Percentiles rank a stretch among this genome's conserved stretches.
phyloP scores from a whole-genome alignment of 331 rosid species.

The Phaseolus coccineus region DNA sequence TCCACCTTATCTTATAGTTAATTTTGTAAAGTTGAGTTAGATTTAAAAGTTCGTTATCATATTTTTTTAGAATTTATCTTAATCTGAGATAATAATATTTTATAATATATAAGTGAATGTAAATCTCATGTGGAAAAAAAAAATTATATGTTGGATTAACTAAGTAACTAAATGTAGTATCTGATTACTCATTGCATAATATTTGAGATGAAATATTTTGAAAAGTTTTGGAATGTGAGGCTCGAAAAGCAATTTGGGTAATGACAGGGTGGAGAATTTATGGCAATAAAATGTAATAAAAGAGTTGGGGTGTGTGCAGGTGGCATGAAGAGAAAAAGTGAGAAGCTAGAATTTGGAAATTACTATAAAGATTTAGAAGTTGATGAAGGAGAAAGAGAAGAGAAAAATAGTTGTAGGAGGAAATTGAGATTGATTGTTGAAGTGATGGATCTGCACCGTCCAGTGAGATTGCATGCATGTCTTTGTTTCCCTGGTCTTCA shows the following conservation, averaged over 20 bases:
- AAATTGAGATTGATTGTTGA: constrained; percentile 16
- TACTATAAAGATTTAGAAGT: constrained; percentile 3
- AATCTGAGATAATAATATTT: too few species aligned
- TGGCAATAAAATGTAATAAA: constrained; percentile 46
- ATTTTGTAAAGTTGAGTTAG: too few species aligned
- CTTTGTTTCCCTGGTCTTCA: constrained; percentile 56
- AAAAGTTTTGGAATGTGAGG: background rate
- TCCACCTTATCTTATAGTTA: too few species aligned
- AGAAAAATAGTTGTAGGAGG: constrained; percentile 20
- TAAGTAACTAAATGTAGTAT: too few species aligned
- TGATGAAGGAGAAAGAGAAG: background rate
- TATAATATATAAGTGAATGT: too few species aligned
- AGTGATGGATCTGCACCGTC: constrained; percentile 34
- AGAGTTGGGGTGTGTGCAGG: constrained; percentile 28
- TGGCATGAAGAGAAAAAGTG: constrained; percentile 21
- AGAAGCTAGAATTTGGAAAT: background rate
- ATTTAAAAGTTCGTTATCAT: too few species aligned
- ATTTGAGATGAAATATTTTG: background rate
- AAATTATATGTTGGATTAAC: too few species aligned
- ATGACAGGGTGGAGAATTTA: constrained; percentile 46
- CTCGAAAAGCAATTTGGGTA: background rate
- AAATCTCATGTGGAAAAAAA: too few species aligned
- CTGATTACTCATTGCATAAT: background rate
- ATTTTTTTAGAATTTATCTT: too few species aligned
- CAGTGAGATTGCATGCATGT: constrained; percentile 47